Evolutionary conservation across 768 basidiomycete genomes (phyloP), one percentile per base, ranked within the genome.

Genomic region (Calocybe gangraenosa): DNA sequence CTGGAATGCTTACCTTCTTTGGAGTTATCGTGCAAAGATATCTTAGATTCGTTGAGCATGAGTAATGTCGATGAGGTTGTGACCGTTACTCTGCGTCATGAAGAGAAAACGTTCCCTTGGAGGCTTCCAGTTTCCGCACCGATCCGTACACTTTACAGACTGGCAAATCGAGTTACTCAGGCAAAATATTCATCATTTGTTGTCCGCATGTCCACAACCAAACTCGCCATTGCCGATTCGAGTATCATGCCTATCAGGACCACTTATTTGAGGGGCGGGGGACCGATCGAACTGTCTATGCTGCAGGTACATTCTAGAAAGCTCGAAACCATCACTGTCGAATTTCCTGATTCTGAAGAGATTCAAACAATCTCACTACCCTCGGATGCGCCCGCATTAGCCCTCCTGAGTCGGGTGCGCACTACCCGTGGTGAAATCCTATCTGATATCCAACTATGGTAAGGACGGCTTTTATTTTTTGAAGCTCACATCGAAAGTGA

Each of bases 141-240:
- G 7, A 53, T 46, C 37, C 52, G 56, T 20, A 54, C 44, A 0
- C 42, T 62, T 2, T 62, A 60, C 39, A 37, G 41, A 9, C 52
- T 62, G 18, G 61, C 44, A 0, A 50, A 60, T 46, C 61, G 61
- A 1, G 57, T 44, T 10, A 60, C 57, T n/a, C 32, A 32, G 2
- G 59, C 54, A 1, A 41, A 35, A 37, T 54, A 53, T 39, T 48
- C 49, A 0, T 31, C 17, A 2, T 62, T 62, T 34, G 42, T 40
- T 1, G 42, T 58, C 10, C 42, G 49, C 14, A 25, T 44, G 14
- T 25, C 17, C 10, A 17, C 18, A 9, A 52, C 55, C 2, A 55
- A 42, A 25, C 7, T 9, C 3, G 17, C 11, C 15, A 55, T 61
- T 14, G 25, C 7, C 10, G 48, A 55, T 35, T 52, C 52, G 1